Evolutionary conservation across 176 grass and related monocot species (phyloP).

Genomic region (Rhynchospora breviuscula): DNA sequence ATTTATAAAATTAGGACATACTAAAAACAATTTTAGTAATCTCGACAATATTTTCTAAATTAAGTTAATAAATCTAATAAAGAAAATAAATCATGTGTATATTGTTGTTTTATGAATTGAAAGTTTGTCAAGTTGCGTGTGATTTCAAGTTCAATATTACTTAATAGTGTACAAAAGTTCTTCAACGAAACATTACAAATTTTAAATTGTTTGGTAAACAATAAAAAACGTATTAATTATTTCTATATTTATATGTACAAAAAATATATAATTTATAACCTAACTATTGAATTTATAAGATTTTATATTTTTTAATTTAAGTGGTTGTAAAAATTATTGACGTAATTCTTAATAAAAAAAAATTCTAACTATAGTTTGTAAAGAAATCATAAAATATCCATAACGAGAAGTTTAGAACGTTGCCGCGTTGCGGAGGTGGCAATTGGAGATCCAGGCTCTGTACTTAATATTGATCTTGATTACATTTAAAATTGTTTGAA

Average conservation of each 20-base stretch:
- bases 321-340: background rate
- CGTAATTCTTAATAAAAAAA: background rate
- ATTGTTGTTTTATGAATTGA: too few relatives aligned
- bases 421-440: background rate
- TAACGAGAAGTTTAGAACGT: background rate
- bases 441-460: background rate
- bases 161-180: too few relatives aligned
- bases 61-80: too few relatives aligned
- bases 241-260: too few relatives aligned
- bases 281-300: background rate
- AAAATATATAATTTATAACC: too few relatives aligned
- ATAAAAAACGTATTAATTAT: background rate
- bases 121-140: too few relatives aligned
- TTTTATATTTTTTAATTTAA: background rate
- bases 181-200: background rate
- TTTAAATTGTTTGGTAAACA: background rate
- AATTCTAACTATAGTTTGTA: background rate
- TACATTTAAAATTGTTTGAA: background rate
- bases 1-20: too few relatives aligned
- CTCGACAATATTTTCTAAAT: too few relatives aligned
- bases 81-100: too few relatives aligned
- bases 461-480: background rate
- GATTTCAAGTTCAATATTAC: too few relatives aligned
- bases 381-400: background rate
- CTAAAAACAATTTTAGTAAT: too few relatives aligned